Percentiles rank a stretch among this genome's conserved stretches.
phyloP scores from a whole-genome alignment of 1,284 basidiomycete species.

The Ustilago curta region DNA sequence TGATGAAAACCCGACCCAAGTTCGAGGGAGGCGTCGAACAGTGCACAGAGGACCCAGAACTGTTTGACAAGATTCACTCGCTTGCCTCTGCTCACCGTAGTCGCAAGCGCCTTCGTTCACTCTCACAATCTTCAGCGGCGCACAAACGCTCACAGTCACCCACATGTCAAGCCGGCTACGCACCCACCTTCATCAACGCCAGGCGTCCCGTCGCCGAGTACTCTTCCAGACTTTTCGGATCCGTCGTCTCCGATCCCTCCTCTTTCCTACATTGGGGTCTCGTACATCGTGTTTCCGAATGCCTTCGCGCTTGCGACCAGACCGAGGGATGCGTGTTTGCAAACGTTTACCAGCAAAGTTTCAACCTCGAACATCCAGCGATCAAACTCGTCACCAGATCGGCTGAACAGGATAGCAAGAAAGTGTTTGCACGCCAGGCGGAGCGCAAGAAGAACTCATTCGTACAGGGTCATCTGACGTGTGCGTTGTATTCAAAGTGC shows the following conservation, averaged over 20 bases:
- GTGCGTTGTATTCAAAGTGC: constrained; percentile 31
- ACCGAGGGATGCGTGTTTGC: constrained; percentile 30
- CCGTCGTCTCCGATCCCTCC: constrained; percentile 28
- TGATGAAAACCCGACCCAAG: not conserved
- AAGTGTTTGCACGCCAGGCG: constrained; percentile 13
- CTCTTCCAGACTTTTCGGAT: constrained; percentile 15
- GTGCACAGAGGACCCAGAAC: constrained; percentile 4
- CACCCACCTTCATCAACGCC: constrained; percentile 9
- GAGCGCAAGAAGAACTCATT: constrained; percentile 35
- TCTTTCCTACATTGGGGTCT: constrained; percentile 38
- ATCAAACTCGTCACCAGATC: constrained; percentile 14
- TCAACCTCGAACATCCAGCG: constrained; percentile 16
- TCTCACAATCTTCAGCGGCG: too few species aligned
- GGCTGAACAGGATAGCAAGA: not conserved
- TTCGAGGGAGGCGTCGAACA: constrained; percentile 8
- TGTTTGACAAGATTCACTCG: constrained; percentile 12
- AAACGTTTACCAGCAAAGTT: constrained; percentile 36
- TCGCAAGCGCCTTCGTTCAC: not conserved
- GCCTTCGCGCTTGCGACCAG: constrained; percentile 25
- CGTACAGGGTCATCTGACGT: constrained; percentile 27
- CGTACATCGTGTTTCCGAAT: constrained; percentile 8
- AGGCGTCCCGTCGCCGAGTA: constrained; percentile 20
- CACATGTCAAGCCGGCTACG: constrained; percentile 13
- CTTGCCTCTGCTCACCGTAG: not conserved
- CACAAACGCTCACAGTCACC: not conserved